A percentile compares a stretch with the other conserved stretches of the same genome.
These are phyloP conservation scores for Podaxis pistillaris DNA, from an alignment of 768 basidiomycete species.

Conservation along the genomic window DNA sequence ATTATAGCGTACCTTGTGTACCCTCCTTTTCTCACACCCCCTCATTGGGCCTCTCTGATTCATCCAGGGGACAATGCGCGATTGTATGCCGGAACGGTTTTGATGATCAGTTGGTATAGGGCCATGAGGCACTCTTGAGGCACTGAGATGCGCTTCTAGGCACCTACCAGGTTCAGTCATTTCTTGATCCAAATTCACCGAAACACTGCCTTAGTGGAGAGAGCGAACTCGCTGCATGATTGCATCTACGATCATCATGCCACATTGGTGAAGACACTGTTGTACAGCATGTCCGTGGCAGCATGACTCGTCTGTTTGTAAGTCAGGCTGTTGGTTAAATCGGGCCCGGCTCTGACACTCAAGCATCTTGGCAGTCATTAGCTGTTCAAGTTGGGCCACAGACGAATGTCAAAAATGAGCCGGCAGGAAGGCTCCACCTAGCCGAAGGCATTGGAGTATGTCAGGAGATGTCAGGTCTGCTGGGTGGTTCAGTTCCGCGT, in stretches of 20 bases:
- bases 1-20: background rate
- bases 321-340: background rate
- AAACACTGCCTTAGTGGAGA: background rate
- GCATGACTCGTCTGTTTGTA: background rate
- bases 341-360: background rate
- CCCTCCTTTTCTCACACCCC: background rate
- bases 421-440: too few species aligned
- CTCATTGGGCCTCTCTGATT: background rate
- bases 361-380: background rate
- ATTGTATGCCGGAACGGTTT: background rate
- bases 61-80: background rate
- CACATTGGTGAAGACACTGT: background rate
- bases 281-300: background rate
- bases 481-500: background rate
- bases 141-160: background rate
- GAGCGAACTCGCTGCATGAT: background rate
- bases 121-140: background rate
- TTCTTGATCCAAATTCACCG: background rate
- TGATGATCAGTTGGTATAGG: background rate
- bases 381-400: background rate
- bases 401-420: background rate
- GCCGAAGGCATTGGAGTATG: too few species aligned
- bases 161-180: background rate
- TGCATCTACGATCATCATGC: slow-evolving; percentile 3
- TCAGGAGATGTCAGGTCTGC: too few species aligned